These are phyloP conservation scores for Rhodotorula mucilaginosa DNA, from an alignment of 1,284 basidiomycete genomes.

Conservation along the genomic window DNA sequence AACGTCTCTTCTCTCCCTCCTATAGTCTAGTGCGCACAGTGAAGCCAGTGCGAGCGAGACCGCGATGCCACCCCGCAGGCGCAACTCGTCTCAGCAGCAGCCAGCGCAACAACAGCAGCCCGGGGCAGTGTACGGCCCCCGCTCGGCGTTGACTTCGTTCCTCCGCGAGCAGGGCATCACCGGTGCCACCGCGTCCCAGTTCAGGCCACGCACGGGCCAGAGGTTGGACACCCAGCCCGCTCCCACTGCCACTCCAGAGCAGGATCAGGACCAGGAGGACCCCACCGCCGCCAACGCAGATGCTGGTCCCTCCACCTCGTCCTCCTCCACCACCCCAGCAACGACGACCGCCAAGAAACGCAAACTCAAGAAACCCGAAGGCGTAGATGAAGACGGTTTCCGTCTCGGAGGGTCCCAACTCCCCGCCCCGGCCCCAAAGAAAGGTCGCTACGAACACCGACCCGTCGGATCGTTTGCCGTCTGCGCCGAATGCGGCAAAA, in stretches of 20 bases:
- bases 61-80: slow-evolving; percentile 5
- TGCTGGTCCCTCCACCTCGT: slow-evolving; percentile 3
- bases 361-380: slow-evolving; percentile 21
- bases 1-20: too few species aligned
- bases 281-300: slow-evolving; percentile 20
- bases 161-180: slow-evolving; percentile 78
- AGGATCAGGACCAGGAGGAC: slow-evolving; percentile 18
- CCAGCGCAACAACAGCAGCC: too few species aligned
- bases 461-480: slow-evolving; percentile 71
- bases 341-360: slow-evolving; percentile 17
- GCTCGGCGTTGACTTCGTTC: slow-evolving; percentile 88
- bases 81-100: not conserved
- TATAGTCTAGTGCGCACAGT: too few species aligned
- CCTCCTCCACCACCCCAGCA: not conserved
- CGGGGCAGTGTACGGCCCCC: slow-evolving; percentile 59
- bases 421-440: slow-evolving; percentile 16
- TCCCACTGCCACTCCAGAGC: too few species aligned
- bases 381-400: slow-evolving; percentile 13
- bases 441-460: slow-evolving; percentile 35
- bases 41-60: too few species aligned
- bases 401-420: slow-evolving; percentile 15
- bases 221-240: not conserved
- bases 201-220: not conserved
- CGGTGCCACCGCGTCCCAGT: slow-evolving; percentile 55
- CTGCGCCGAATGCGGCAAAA: slow-evolving; percentile 76